Evolutionary conservation across 768 basidiomycete species (phyloP), one percentile per base, ranked within the genome.

Genomic region (Tricholoma bakamatsutake): DNA sequence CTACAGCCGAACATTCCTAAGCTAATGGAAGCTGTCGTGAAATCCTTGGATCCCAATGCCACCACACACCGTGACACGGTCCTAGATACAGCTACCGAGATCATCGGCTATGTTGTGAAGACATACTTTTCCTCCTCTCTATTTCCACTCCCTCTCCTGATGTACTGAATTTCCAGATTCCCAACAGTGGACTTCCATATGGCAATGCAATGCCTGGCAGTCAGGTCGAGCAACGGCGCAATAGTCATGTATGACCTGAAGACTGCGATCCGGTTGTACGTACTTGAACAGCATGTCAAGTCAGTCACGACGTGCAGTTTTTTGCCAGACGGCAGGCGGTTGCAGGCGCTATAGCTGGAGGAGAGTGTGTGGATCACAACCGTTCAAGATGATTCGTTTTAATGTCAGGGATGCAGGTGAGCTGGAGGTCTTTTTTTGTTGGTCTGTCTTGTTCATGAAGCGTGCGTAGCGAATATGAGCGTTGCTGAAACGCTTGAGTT

Each of bases 201-300:
- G 73, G 73, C 79, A 2, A 85, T 82, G 1, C 97, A 99, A 66
- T 84, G 91, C 12, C 81, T 98, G 4, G 92, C 90, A 0, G 93
- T 98, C 0, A 97, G 97, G 0, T 96, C 95, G 0, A 84, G 82
- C 54, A 97, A 99, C 71, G 97, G 96, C 0, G 93, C 94, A 0
- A 85, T 94, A 52, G 80, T 93, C 56, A 93, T 97, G 87, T 98
- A 97, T 66, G 97, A 98, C 66, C 79, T 98, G 52, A 97, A 98
- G 71, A 93, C 94, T 0, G 95, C 94, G 0, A 98, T 90, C 0
- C 83, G 97, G 10, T 76, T 98, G 12, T 99, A 98, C 64, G 90
- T 99, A 0, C 82, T 99, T 10, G 95, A 98, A 62, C 88, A 92
- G 0, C 95, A 98, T 73, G 85, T 84, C 66, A 85, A 87, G 64